Percentiles rank a stretch among this genome's conserved stretches.
These are phyloP conservation scores for Salix dunnii DNA, from an alignment of 345 rosid species.

Conservation along the genomic window DNA sequence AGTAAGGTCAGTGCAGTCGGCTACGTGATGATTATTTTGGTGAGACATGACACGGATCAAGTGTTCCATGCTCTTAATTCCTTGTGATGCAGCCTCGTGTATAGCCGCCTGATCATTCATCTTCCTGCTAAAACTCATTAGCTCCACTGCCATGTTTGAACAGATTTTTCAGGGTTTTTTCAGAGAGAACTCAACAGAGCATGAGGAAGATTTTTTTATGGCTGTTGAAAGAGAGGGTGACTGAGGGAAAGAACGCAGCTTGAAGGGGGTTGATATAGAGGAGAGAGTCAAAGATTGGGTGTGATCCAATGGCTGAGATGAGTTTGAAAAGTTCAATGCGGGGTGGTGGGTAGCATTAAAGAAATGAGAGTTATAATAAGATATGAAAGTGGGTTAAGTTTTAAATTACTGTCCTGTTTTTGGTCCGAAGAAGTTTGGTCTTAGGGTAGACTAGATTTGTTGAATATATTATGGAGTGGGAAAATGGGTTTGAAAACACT, in stretches of 20 bases:
- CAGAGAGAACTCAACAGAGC: neutral
- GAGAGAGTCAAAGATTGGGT: slow-evolving; percentile 7
- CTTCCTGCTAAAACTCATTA: slow-evolving; percentile 46
- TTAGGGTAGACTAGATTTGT: too few species aligned
- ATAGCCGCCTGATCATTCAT: slow-evolving; percentile 75
- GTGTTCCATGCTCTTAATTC: slow-evolving; percentile 77
- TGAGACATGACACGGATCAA: slow-evolving; percentile 63
- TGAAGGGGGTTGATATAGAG: slow-evolving; percentile 37
- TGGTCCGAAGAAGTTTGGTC: too few species aligned
- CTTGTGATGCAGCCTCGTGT: slow-evolving; percentile 82
- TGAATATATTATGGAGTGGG: too few species aligned
- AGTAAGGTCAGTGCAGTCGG: slow-evolving; percentile 61
- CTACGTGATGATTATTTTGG: slow-evolving; percentile 13
- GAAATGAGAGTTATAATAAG: neutral
- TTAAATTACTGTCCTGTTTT: too few species aligned
- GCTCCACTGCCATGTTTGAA: slow-evolving; percentile 57
- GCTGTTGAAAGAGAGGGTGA: neutral
- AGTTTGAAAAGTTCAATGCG: slow-evolving; percentile 24
- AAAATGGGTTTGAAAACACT: too few species aligned
- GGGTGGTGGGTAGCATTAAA: neutral
- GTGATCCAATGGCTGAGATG: slow-evolving; percentile 22
- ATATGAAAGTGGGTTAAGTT: neutral
- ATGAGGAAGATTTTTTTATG: neutral
- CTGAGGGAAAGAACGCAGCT: neutral
- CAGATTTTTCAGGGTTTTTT: too few species aligned